Evolutionary conservation across 768 basidiomycete genomes (phyloP), one percentile per base, ranked within the genome.

Genomic region (Mrakia hoshinonis): DNA sequence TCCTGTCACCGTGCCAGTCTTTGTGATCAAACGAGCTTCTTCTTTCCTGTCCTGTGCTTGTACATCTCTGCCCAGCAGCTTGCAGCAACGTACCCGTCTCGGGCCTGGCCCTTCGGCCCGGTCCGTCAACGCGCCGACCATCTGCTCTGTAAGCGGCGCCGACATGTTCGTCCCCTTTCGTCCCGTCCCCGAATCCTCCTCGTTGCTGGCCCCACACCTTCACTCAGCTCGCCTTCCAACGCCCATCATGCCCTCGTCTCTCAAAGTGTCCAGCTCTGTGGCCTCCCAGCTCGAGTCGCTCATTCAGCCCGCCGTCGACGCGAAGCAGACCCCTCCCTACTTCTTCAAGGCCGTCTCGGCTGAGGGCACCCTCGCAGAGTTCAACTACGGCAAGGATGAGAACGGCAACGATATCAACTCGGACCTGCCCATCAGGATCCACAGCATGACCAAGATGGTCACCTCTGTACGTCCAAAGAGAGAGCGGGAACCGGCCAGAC

Each of bases 311-410:
- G 31, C 55, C 10, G 55, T 60, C 55, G 34, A 31, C 55, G 20
- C 31, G 15, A 12, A 13, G 12, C 26, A 34, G 13, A 38, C 34
- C 5, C 58, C 58, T 38, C 58, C 58, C 22, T 61, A 20, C 58
- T 61, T 61, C 36, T 61, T 61, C 58, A 61, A 22, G 18, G 58
- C 58, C 26, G 58, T 61, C 36, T 36, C 58, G 18, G 58, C 58
- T 2, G 36, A 61, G 0, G 58, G 34, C 1, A 15, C 58, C 36
- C 58, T 61, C 20, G 36, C 22, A 2, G 31, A 31, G 15, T 61
- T 61, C 58, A 34, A 61, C 58, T 61, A 36, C 20, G 58, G 58
- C 3, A n/a, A 61, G 34, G 58, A 61, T 7, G 22, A 38, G 34
- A n/a, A 38, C 11, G 58, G 34, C 13, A 61, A 36, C 4, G 18